A percentile compares a stretch with the other conserved stretches of the same genome.
Conservation (phyloP, 1,284 basidiomycete species). For the Volvariella volvacea region DNA sequence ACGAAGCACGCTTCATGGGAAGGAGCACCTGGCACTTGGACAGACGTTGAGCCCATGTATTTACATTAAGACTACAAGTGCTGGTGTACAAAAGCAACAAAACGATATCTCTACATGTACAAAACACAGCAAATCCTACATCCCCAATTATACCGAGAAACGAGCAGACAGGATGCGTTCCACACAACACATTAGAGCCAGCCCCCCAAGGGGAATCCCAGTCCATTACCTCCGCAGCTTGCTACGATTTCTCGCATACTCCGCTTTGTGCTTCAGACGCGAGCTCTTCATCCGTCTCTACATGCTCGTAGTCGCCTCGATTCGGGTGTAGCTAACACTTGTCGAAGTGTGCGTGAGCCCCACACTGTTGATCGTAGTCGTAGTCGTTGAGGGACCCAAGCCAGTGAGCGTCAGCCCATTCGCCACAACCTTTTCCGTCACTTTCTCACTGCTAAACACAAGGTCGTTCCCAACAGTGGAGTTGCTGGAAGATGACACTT, state of each 20-base stretch:
- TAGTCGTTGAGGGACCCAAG: no score
- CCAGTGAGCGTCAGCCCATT: not conserved
- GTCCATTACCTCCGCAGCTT: conserved; percentile 6
- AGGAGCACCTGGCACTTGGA: no score
- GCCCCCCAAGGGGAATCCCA: no score
- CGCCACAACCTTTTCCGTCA: conserved; percentile 4
- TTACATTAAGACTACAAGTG: no score
- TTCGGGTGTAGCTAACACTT: not conserved
- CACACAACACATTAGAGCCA: no score
- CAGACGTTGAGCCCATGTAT: no score
- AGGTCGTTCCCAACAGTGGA: not conserved
- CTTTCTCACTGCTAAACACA: conserved; percentile 3
- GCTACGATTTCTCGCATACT: conserved; percentile 19
- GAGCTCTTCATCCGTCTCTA: conserved; percentile 20
- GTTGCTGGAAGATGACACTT: not conserved
- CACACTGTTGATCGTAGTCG: not conserved
- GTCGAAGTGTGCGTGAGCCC: conserved; percentile 3
- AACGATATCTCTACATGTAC: no score
- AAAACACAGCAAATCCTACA: no score
- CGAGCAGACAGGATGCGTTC: no score
- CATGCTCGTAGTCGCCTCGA: conserved; percentile 14
- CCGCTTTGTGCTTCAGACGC: conserved; percentile 20
- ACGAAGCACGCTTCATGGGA: no score
- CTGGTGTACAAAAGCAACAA: no score
- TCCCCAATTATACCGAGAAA: no score